phyloP scores from a whole-genome alignment of 257 asterid genomes.

The Scutellaria galericulata region DNA sequence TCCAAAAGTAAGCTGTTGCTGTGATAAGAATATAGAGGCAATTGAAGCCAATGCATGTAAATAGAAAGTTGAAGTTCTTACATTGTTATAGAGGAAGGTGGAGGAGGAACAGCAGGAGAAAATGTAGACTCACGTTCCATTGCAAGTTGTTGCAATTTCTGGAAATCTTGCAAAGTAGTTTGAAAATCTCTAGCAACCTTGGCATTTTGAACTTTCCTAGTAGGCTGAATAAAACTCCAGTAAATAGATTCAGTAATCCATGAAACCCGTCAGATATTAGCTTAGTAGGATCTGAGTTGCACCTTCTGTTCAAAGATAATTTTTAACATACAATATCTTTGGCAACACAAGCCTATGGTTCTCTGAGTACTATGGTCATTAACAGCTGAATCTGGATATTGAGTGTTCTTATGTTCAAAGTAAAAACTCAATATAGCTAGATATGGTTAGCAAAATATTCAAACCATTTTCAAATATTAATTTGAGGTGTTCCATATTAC shows the following conservation, averaged over 20 bases:
- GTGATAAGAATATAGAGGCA: neutral
- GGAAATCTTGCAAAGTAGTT: slow-evolving; percentile 33
- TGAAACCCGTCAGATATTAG: neutral
- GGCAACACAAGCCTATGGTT: too few species aligned
- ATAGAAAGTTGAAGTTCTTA: slow-evolving; percentile 15
- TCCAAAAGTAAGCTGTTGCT: slow-evolving; percentile 7
- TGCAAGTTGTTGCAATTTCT: slow-evolving; percentile 33
- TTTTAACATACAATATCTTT: too few species aligned
- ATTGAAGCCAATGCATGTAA: neutral
- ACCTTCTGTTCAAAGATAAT: too few species aligned
- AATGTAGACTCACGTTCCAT: slow-evolving; percentile 33
- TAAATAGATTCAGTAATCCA: slow-evolving; percentile 10
- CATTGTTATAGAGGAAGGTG: slow-evolving; percentile 26
- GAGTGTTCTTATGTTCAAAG: too few species aligned
- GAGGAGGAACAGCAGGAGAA: slow-evolving; percentile 28
- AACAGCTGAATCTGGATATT: too few species aligned
- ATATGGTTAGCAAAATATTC: neutral
- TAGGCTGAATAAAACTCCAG: slow-evolving; percentile 19
- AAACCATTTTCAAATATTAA: neutral
- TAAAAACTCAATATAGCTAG: too few species aligned
- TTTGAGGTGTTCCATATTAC: neutral
- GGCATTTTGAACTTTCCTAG: slow-evolving; percentile 29
- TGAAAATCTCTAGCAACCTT: slow-evolving; percentile 36
- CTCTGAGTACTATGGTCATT: too few species aligned
- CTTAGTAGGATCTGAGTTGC: too few species aligned